Conservation (phyloP, 1,284 basidiomycete species). For the Cystobasidium pallidum region DNA sequence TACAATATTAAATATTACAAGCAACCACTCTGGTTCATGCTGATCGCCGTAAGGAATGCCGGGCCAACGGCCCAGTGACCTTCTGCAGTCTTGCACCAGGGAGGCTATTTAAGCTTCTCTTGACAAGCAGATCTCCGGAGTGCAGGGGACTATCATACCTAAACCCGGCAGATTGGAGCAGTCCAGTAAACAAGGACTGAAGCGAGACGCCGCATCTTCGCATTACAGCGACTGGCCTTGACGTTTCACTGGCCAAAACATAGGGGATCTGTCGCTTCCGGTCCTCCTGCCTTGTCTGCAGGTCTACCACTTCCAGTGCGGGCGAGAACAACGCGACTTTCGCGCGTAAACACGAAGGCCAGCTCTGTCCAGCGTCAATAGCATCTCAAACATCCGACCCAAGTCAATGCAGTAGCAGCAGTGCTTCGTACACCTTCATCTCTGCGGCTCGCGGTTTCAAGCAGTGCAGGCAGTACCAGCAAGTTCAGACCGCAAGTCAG, state of each 20-base stretch:
- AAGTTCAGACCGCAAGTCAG: not conserved
- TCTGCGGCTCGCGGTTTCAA: not conserved
- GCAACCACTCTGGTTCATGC: too few relatives aligned
- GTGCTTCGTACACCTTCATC: not conserved
- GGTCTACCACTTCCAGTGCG: too few relatives aligned
- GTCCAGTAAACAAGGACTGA: too few relatives aligned
- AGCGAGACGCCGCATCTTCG: too few relatives aligned
- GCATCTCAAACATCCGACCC: not conserved
- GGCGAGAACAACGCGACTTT: too few relatives aligned
- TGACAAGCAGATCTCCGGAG: not conserved
- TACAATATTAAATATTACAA: too few relatives aligned
- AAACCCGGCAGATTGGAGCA: too few relatives aligned
- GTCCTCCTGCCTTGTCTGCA: too few relatives aligned
- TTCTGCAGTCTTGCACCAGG: not conserved
- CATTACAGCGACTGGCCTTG: too few relatives aligned
- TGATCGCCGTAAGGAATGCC: slow-evolving; percentile 4
- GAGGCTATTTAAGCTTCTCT: slow-evolving; percentile 2
- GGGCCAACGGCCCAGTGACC: not conserved
- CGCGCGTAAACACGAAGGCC: not conserved
- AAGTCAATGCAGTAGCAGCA: not conserved
- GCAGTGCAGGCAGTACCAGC: not conserved
- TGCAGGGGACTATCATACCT: too few relatives aligned
- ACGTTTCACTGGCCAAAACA: too few relatives aligned
- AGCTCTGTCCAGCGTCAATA: not conserved
- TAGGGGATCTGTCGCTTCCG: too few relatives aligned